phyloP scores from a whole-genome alignment of 1,139 yeast species.

The Magnusiomyces paraingens region DNA sequence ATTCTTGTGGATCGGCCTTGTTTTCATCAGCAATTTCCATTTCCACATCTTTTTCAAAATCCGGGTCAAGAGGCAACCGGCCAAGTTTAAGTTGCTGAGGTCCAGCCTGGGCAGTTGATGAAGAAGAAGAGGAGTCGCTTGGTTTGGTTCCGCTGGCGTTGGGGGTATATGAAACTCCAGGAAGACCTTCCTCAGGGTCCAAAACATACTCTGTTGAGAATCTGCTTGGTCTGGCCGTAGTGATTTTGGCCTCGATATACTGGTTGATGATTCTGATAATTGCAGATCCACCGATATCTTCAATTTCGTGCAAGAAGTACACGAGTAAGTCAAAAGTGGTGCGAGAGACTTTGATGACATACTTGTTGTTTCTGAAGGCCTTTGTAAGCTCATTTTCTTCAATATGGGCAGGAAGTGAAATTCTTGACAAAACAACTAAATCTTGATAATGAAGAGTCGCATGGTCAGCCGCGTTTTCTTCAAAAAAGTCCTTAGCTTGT shows the following conservation, averaged over 20 bases:
- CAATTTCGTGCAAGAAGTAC: conserved; percentile 86
- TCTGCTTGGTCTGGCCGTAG: conserved; percentile 33
- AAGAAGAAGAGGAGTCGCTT: conserved; percentile 39
- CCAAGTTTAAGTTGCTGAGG: conserved; percentile 75
- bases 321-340: conserved; percentile 79
- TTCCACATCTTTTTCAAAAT: conserved; percentile 75
- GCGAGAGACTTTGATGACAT: conserved; percentile 68
- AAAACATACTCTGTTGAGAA: conserved; percentile 33
- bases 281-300: conserved; percentile 85
- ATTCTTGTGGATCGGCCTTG: conserved; percentile 11
- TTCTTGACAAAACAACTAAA: conserved; percentile 60
- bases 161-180: conserved; percentile 42
- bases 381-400: conserved; percentile 76
- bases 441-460: conserved; percentile 72
- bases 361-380: conserved; percentile 66
- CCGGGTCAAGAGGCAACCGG: conserved; percentile 76
- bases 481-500: conserved; percentile 69
- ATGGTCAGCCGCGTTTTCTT: conserved; percentile 69
- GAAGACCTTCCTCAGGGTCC: conserved; percentile 58
- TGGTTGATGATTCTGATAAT: conserved; percentile 82
- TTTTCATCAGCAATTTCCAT: conserved; percentile 56
- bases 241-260: conserved; percentile 63
- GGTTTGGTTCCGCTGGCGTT: conserved; percentile 35
- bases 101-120: not conserved
- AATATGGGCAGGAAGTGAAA: conserved; percentile 74